Evolutionary conservation across 1,139 yeast genomes (phyloP), one percentile per base, ranked within the genome.

Genomic region (Lodderomyces pseudojiufengensis): DNA sequence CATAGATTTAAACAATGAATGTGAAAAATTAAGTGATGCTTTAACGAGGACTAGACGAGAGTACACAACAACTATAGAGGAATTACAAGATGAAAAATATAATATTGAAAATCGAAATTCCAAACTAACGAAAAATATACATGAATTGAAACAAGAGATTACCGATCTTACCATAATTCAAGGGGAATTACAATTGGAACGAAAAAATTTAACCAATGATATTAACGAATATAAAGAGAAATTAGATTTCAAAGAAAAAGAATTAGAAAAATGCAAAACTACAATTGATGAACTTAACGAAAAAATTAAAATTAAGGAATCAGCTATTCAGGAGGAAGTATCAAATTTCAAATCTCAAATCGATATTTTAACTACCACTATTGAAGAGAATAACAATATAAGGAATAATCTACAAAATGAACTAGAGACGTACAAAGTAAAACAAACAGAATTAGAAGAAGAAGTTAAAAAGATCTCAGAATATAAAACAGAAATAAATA

Each of bases 1-100:
- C 23, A 58, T 62, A 2, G 73, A 70, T 31, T 59, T 84, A 41
- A 84, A 81, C 46, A 64, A 64, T 27, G 95, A 86, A 52, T 78
- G 86, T 50, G 90, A 83, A 43, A 62, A 75, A 33, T 57, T 84
- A 31, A 73, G 80, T 14, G 63, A 57, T 29, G 76, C 79, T 23
- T 60, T 79, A 34, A 61, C 73, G 2, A 49, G 52, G 7, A 45
- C 75, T 18, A 66, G 83, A 36, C 58, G 68, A 18, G 78, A 75
- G 41, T 55, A 51, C 29, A 78, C 75, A 37, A 44, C 55, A 4
- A 65, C 66, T 26, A 67, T 71, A 34, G 67, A 61, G 7, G 48
- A 54, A 14, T 60, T 71, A 51, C 66, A 59, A 38, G 70, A 65
- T 40, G 83, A 78, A 35, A 67, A 69, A 43, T 77, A 70, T 47